Base-by-base conservation (phyloP, 106 monocot species). In the Acorus gramineus region DNA sequence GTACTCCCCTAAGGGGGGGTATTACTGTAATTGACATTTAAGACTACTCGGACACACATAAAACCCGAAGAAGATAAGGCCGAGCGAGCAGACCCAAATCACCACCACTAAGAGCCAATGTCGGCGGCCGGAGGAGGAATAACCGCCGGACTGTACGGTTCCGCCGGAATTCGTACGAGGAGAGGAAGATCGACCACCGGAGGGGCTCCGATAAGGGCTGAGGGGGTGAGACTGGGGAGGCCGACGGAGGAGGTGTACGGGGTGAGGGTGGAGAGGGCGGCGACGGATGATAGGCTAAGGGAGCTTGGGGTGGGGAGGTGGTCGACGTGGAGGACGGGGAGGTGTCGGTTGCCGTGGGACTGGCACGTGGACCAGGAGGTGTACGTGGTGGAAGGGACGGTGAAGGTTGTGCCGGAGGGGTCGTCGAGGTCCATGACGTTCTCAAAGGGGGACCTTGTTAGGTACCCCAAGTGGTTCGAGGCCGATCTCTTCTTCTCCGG, bases 321-420 rank as follows among this genome's bases (percentile, higher is more conserved):
- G 89, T 89, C 93, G 57, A 70, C 70, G 54, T 94, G 93, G 93
- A 81, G 53, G 79, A 89, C 89, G 8, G 93, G 84, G 4, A 64
- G 57, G 78, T 86, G 89, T 76, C 66, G 46, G 50, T 13, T 95
- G 11, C 90, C 94, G 1, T 95, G 89, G 94, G 79, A 95, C 84
- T 95, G 94, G 89, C 86, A 95, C 79, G 94, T 95, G 7, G 94
- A 95, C 69, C 94, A 95, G 82, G 77, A 71, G 78, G 94, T 95
- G 13, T 95, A 86, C 66, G 77, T 90, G 28, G 81, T 91, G 61
- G 77, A 74, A 60, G 91, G 91, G 42, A 86, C 86, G 81, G 91
- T 91, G 47, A 67, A 83, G 28, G 91, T 91, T 8, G 73, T 91
- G 56, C 91, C 91, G 9, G 79, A 84, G 69, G 91, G 86, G 64